These are phyloP conservation scores for Neurospora cerealis DNA, from an alignment of 495 filamentous ascomycete species.

Conservation along the genomic window DNA sequence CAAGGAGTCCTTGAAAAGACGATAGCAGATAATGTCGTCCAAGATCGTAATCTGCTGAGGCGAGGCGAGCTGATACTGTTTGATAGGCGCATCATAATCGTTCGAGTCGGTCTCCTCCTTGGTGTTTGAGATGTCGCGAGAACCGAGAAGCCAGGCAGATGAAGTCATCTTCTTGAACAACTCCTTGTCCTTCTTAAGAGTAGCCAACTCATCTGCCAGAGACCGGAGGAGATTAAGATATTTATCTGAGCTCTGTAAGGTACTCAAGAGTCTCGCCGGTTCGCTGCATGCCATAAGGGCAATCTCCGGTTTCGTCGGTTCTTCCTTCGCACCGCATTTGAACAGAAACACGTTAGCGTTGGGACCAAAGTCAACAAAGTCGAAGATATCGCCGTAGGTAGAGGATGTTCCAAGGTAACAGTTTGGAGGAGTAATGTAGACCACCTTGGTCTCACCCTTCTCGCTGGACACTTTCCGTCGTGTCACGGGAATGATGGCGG, in stretches of 20 bases:
- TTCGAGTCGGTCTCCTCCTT: slow-evolving; percentile 41
- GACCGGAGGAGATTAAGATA: slow-evolving; percentile 73
- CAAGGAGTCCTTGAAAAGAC: slow-evolving; percentile 70
- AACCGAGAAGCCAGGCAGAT: slow-evolving; percentile 71
- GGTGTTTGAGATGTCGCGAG: slow-evolving; percentile 59
- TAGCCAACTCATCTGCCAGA: slow-evolving; percentile 57
- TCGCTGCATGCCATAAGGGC: slow-evolving; percentile 67
- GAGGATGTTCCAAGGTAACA: slow-evolving; percentile 70
- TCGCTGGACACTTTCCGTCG: slow-evolving; percentile 20
- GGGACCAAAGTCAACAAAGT: slow-evolving; percentile 87
- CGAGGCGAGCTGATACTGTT: slow-evolving; percentile 62
- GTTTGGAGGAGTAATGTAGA: slow-evolving; percentile 47
- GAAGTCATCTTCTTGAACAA: slow-evolving; percentile 65
- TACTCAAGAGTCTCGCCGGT: slow-evolving; percentile 66
- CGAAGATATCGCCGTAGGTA: slow-evolving; percentile 80
- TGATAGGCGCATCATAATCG: slow-evolving; percentile 42
- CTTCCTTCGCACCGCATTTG: slow-evolving; percentile 76
- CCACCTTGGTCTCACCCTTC: slow-evolving; percentile 16
- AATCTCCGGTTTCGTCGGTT: slow-evolving; percentile 79
- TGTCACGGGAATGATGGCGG: slow-evolving; percentile 61
- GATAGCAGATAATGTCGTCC: slow-evolving; percentile 79
- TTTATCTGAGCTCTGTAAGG: slow-evolving; percentile 69
- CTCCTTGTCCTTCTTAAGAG: slow-evolving; percentile 65
- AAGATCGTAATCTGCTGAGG: slow-evolving; percentile 66
- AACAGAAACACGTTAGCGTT: slow-evolving; percentile 83